Percentiles rank a stretch among this genome's conserved stretches.
Conservation (phyloP, 176 grass and related monocot genomes). For the Melocanna baccifera region DNA sequence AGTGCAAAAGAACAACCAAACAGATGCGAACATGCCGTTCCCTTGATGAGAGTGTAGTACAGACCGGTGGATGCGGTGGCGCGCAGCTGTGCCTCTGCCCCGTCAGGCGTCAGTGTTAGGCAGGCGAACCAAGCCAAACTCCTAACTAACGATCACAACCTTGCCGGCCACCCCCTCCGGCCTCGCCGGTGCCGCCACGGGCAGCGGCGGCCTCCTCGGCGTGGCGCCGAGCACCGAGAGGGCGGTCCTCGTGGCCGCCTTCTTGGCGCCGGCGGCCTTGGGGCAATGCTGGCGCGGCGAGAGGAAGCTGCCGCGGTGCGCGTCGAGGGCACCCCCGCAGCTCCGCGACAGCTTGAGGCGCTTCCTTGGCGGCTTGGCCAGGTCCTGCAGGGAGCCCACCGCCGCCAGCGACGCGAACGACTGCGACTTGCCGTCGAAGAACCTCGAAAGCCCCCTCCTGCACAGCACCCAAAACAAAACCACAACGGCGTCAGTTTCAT, state of each 20-base stretch:
- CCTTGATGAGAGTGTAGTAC: neutral
- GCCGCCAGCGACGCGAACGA: slow-evolving; percentile 64
- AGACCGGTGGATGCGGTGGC: neutral
- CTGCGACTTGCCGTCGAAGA: slow-evolving; percentile 79
- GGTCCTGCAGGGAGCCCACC: slow-evolving; percentile 49
- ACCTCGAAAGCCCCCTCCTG: slow-evolving; percentile 55
- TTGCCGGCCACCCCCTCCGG: slow-evolving; percentile 14
- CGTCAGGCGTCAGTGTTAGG: neutral
- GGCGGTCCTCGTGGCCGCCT: slow-evolving; percentile 22
- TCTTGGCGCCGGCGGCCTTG: slow-evolving; percentile 33
- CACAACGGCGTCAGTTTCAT: neutral
- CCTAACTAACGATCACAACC: slow-evolving; percentile 20
- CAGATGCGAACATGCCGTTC: neutral
- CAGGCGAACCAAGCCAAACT: neutral
- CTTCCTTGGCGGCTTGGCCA: slow-evolving; percentile 59
- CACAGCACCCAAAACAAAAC: neutral
- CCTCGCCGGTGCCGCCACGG: neutral
- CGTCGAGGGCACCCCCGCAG: slow-evolving; percentile 53
- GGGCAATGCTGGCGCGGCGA: slow-evolving; percentile 36
- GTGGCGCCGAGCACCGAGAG: slow-evolving; percentile 24
- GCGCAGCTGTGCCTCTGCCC: neutral
- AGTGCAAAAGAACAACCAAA: neutral
- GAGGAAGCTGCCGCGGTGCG: slow-evolving; percentile 36
- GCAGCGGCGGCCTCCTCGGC: slow-evolving; percentile 3
- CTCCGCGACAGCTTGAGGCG: slow-evolving; percentile 51